Evolutionary conservation across 108 stramenopile genomes (phyloP), one percentile per base, ranked within the genome.

Genomic region (Skeletonema tropicum): DNA sequence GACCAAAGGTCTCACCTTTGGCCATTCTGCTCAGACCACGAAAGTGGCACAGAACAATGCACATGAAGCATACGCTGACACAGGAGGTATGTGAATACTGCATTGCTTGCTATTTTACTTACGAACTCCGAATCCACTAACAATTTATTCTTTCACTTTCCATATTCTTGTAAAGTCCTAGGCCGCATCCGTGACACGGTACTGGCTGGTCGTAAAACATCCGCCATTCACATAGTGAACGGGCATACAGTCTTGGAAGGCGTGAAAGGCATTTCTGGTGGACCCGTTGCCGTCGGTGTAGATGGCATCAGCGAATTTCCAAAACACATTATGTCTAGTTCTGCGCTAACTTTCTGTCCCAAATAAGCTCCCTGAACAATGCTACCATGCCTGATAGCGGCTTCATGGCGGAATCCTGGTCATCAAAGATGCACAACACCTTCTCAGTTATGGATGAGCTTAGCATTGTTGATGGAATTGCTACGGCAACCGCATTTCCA

Each of bases 351-450:
- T 39, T 39, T 10, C 38, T 39, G 10, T 39, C 38, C 38, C 38
- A 39, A 39, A 10, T 39, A 39, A 39, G 11, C 38, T 39, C 38
- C 11, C 68, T 92, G 58, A 89, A 92, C 73, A 81, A 73, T 55
- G 75, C 48, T 38, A 85, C 76, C 14, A 66, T 70, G 6, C 29
- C 61, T 23, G 67, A 76, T 42, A 80, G 72, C 71, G 76, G 83
- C 6, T 64, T 88, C 52, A 86, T 75, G 64, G 88, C 80, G 33
- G 71, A 82, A 58, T 74, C 62, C 48, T 84, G 86, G 86, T 68
- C 68, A 29, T 66, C 58, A 15, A 82, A 72, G 55, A 48, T 82
- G 35, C 12, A 49, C n/a, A 70, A 80, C 13, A 48, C 67, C 9
- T 14, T 83, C 9, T 31, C 35, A 1, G 61, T 68, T 33, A 73